These are phyloP conservation scores for Podaxis pistillaris DNA, from an alignment of 768 basidiomycete species.

Conservation along the genomic window DNA sequence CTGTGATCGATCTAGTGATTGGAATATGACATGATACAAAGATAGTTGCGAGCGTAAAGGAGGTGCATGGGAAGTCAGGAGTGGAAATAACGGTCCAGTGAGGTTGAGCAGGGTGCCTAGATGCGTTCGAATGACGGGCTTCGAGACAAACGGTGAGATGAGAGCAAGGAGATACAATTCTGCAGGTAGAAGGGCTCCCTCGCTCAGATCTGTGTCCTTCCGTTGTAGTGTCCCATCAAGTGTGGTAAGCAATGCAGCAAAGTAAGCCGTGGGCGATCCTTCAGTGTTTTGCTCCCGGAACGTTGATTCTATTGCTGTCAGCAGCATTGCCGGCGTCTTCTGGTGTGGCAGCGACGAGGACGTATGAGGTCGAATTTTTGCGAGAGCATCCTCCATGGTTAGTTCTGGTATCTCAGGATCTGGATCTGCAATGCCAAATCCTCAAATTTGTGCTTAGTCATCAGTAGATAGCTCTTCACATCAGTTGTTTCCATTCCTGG, in stretches of 20 bases:
- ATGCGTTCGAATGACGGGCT: slow-evolving; percentile 79
- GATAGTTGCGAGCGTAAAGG: slow-evolving; percentile 85
- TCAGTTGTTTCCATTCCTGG: slow-evolving; percentile 3
- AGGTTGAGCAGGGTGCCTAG: slow-evolving; percentile 67
- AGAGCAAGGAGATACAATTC: slow-evolving; percentile 82
- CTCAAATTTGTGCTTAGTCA: slow-evolving; percentile 21
- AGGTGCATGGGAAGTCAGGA: slow-evolving; percentile 63
- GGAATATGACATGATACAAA: slow-evolving; percentile 68
- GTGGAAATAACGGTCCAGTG: slow-evolving; percentile 77
- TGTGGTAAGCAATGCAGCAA: slow-evolving; percentile 85
- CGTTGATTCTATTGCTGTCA: slow-evolving; percentile 82
- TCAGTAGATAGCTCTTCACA: not conserved
- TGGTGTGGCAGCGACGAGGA: slow-evolving; percentile 83
- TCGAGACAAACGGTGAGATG: slow-evolving; percentile 72
- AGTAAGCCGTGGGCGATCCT: slow-evolving; percentile 84
- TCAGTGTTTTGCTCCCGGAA: slow-evolving; percentile 68
- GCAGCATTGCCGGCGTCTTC: slow-evolving; percentile 82
- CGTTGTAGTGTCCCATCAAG: slow-evolving; percentile 76
- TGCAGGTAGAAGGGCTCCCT: slow-evolving; percentile 79
- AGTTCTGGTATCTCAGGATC: slow-evolving; percentile 3
- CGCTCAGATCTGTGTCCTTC: slow-evolving; percentile 45
- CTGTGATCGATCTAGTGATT: slow-evolving; percentile 67
- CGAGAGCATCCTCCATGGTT: slow-evolving; percentile 63
- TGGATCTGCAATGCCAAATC: slow-evolving; percentile 9
- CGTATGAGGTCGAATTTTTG: slow-evolving; percentile 86